Conservation (phyloP, 305 asterid genomes). For the Fraxinus latifolia region DNA sequence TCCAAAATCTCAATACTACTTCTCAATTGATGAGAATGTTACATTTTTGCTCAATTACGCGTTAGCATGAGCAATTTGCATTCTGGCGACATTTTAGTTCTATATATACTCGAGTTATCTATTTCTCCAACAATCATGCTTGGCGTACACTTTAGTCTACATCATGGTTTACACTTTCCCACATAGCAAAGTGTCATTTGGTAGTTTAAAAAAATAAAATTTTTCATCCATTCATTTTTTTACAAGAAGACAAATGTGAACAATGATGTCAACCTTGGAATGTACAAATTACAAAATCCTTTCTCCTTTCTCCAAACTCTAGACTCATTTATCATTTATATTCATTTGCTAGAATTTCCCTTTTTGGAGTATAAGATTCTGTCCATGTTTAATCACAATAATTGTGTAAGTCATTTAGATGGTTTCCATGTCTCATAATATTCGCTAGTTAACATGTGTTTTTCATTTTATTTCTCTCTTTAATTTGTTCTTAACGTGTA, state of each 20-base stretch:
- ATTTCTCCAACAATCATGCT: not conserved
- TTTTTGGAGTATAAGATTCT: not conserved
- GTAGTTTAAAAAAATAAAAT: not conserved
- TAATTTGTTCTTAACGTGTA: not conserved
- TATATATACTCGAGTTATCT: not conserved
- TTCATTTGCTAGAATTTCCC: not conserved
- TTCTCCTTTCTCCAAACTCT: not conserved
- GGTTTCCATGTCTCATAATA: not conserved
- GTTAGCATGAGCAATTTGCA: not conserved
- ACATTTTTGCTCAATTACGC: not conserved
- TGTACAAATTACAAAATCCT: not conserved
- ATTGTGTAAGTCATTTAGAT: not conserved
- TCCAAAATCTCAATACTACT: not conserved
- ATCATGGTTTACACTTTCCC: not conserved
- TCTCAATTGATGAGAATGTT: not conserved
- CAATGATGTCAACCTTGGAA: not conserved
- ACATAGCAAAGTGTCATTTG: not conserved
- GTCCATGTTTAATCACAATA: not conserved
- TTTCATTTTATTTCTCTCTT: not conserved
- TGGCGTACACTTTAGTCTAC: not conserved
- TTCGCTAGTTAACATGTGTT: not conserved
- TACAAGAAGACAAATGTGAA: not conserved
- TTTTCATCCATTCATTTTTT: not conserved
- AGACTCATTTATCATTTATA: not conserved
- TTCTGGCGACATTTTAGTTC: not conserved